These are phyloP conservation scores for Leccinum fuscescens DNA, from an alignment of 1,284 basidiomycete species.

Conservation along the genomic window DNA sequence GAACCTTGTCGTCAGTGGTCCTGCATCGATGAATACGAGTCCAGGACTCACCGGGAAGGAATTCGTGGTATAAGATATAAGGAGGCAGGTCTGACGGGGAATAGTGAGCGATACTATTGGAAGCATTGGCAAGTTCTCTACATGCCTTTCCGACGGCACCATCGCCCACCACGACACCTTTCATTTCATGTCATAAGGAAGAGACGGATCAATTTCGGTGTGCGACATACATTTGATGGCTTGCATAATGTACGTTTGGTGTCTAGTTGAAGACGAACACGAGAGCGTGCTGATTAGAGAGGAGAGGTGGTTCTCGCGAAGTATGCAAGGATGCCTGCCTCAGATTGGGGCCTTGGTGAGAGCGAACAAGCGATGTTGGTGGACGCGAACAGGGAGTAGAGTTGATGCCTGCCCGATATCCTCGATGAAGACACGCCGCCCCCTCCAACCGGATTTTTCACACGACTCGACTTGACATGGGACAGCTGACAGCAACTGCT, in stretches of 20 bases:
- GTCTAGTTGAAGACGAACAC: slow-evolving; percentile 18
- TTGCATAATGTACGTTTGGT: slow-evolving; percentile 49
- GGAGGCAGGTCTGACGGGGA: slow-evolving; percentile 78
- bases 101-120: slow-evolving; percentile 15
- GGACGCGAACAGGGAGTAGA: slow-evolving; percentile 17
- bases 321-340: slow-evolving; percentile 7
- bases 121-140: slow-evolving; percentile 14
- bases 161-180: slow-evolving; percentile 98
- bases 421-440: slow-evolving; percentile 28
- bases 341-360: not conserved
- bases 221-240: slow-evolving; percentile 62
- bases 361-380: slow-evolving; percentile 1
- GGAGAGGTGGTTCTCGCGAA: slow-evolving; percentile 9
- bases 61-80: slow-evolving; percentile 97
- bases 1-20: slow-evolving; percentile 21
- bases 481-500: slow-evolving; percentile 4
- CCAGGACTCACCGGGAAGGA: slow-evolving; percentile 77
- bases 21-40: slow-evolving; percentile 1
- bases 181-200: slow-evolving; percentile 31
- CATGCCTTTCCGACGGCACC: slow-evolving; percentile 98
- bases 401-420: slow-evolving; percentile 31
- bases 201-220: slow-evolving; percentile 6
- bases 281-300: slow-evolving; percentile 13
- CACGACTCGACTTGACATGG: slow-evolving; percentile 16
- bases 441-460: slow-evolving; percentile 22